Percentiles rank a stretch among this genome's conserved stretches.
phyloP scores from a whole-genome alignment of 805 yeast species.

The Lipomyces oligophaga region DNA sequence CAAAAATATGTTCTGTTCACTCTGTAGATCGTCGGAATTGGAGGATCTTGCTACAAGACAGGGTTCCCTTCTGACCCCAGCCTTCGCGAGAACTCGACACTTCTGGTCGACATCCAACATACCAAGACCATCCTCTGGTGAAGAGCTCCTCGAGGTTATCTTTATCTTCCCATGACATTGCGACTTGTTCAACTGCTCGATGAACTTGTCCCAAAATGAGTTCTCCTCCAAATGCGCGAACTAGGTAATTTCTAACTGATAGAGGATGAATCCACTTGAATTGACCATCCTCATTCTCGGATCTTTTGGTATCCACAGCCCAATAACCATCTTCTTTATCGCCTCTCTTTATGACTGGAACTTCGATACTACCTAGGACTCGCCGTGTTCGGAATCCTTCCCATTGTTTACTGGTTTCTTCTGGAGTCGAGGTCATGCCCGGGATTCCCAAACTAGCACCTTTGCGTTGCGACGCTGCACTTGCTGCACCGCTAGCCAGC shows the following conservation, averaged over 20 bases:
- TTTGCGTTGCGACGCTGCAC: slow-evolving; percentile 13
- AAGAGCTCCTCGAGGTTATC: slow-evolving; percentile 4
- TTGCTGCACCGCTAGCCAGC: slow-evolving; percentile 24
- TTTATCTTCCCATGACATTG: slow-evolving; percentile 16
- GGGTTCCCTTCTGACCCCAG: slow-evolving; percentile 21
- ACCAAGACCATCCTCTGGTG: slow-evolving; percentile 16
- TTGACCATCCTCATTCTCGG: not conserved
- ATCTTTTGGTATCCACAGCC: slow-evolving; percentile 22
- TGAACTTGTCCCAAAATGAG: slow-evolving; percentile 4
- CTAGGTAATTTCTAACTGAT: slow-evolving; percentile 17
- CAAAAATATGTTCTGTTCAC: too few relatives aligned
- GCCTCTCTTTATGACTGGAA: slow-evolving; percentile 20
- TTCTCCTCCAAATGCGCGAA: slow-evolving; percentile 24
- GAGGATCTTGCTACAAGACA: slow-evolving; percentile 14
- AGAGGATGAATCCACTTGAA: slow-evolving; percentile 25
- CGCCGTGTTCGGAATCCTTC: slow-evolving; percentile 11
- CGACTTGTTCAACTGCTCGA: slow-evolving; percentile 23
- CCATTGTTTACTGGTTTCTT: slow-evolving; percentile 1
- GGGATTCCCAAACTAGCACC: slow-evolving; percentile 15
- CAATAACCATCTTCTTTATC: slow-evolving; percentile 24
- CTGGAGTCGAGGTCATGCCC: not conserved
- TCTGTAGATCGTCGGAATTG: not conserved
- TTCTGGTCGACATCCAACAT: slow-evolving; percentile 16
- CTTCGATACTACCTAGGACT: slow-evolving; percentile 19
- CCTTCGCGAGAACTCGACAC: slow-evolving; percentile 19